Evolutionary conservation across 345 rosid species (phyloP).

Genomic region (Camelina neglecta): DNA sequence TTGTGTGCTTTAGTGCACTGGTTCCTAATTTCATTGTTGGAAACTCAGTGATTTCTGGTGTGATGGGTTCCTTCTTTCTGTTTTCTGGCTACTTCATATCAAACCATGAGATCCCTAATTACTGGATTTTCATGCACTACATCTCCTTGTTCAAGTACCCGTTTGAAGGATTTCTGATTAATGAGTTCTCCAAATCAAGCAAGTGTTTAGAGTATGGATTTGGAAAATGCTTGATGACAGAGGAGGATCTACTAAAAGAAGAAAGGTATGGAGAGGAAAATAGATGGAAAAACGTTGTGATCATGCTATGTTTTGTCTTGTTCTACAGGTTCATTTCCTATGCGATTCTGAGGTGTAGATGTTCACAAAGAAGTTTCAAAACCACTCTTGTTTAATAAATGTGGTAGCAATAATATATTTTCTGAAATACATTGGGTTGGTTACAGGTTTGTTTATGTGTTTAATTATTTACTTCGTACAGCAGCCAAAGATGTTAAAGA

Average conservation of each 20-base stretch:
- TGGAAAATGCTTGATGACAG: constrained; percentile 68
- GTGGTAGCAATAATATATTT: constrained; percentile 26
- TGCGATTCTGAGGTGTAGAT: constrained; percentile 73
- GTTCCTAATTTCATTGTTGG: constrained; percentile 94
- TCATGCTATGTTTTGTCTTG: constrained; percentile 75
- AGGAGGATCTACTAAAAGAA: constrained; percentile 73
- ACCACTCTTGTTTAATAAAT: constrained; percentile 40
- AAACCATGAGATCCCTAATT: constrained; percentile 72
- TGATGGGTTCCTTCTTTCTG: constrained; percentile 94
- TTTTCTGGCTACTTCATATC: constrained; percentile 98
- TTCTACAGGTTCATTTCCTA: constrained; percentile 83
- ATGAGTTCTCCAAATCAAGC: constrained; percentile 79
- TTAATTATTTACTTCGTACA: constrained; percentile 49
- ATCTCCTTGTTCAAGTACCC: constrained; percentile 94
- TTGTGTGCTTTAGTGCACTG: constrained; percentile 89
- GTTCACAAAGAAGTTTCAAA: constrained; percentile 62
- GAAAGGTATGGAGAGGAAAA: constrained; percentile 73
- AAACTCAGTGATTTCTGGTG: constrained; percentile 87
- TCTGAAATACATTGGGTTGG: constrained; percentile 38
- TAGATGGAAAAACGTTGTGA: constrained; percentile 74
- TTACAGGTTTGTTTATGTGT: constrained; percentile 51
- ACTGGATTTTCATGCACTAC: constrained; percentile 97
- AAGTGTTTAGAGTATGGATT: constrained; percentile 76
- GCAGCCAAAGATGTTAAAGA: constrained; percentile 37
- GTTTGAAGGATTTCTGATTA: constrained; percentile 88